Percentiles rank a stretch among this genome's conserved stretches.
phyloP scores from a whole-genome alignment of 306 rosid species.

The Quercus parvula region DNA sequence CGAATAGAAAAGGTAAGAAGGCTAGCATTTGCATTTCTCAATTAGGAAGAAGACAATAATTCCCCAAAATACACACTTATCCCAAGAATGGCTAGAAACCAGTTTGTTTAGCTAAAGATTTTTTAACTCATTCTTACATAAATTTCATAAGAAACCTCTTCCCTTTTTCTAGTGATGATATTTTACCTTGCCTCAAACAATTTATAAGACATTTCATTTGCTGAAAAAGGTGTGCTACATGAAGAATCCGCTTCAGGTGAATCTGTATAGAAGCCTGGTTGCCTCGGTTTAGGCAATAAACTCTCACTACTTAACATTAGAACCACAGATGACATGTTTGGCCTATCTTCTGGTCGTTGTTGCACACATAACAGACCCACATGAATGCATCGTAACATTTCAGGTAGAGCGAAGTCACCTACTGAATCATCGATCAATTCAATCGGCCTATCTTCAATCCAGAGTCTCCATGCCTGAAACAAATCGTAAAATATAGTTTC shows the following conservation, averaged over 20 bases:
- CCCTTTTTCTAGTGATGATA: not conserved
- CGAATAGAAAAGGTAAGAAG: no score
- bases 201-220: constrained; percentile 22
- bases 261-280: constrained; percentile 35
- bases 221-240: constrained; percentile 12
- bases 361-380: constrained; percentile 54
- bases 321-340: constrained; percentile 45
- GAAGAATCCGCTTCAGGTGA: constrained; percentile 8
- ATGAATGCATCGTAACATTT: constrained; percentile 41
- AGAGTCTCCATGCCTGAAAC: constrained; percentile 29
- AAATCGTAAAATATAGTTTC: not conserved
- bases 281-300: constrained; percentile 39
- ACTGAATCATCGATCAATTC: constrained; percentile 25
- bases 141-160: not conserved
- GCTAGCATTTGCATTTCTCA: no score
- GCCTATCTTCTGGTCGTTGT: constrained; percentile 46
- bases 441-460: constrained; percentile 18
- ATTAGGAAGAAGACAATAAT: no score
- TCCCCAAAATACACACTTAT: no score
- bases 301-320: constrained; percentile 42
- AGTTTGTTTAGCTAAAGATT: no score
- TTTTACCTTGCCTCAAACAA: constrained; percentile 30
- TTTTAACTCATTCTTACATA: no score
- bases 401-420: not conserved
- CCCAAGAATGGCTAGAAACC: not conserved